Base-by-base conservation (phyloP, 495 filamentous ascomycete genomes). In the Talaromyces wortmannii region DNA sequence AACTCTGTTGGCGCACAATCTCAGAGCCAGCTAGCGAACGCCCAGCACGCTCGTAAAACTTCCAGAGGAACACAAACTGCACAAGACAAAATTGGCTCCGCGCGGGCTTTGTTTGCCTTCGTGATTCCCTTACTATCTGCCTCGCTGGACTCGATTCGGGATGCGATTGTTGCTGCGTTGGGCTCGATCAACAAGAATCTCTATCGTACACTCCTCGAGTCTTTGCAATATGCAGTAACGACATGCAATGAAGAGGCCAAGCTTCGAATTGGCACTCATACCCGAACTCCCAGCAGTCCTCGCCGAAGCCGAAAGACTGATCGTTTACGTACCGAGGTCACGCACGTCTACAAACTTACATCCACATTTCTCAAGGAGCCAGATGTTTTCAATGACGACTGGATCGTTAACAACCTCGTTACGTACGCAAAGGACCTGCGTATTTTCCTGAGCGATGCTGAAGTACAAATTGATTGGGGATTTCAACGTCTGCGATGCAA, bases 401-500 rank as follows among this genome's bases (percentile, higher is more conserved):
- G 90, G 90, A 88, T 96, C 43, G 73, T 97, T 40, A 86, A 85
- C 50, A 96, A 96, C 66, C 83, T 97, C 48, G 85, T 91, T 30
- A 85, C 85, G 3, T 97, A 96, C 59, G 84, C 92, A 5, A 96
- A 91, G 61, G 91, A 97, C 60, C 75, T 97, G 51, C 92, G 95
- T 50, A 82, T 96, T 0, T 97, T 96, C 63, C 74, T 98, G 7
- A 95, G 89, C 71, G 94, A 97, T 66, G 81, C 86, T 11, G 92
- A 96, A 55, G 85, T 97, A 7, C 94, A 98, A 64, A 92, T 88
- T 67, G 91, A 97, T 66, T 96, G 90, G 88, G 91, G 92, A 59
- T 96, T 92, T 65, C 95, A 97, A 60, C 90, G 89, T 59, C 73
- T 98, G 45, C 83, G 94, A 29, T 87, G 88, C 31, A 92, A 97